These are phyloP conservation scores for Zygoascus meyerae DNA, from an alignment of 1,139 yeast species.

Conservation along the genomic window DNA sequence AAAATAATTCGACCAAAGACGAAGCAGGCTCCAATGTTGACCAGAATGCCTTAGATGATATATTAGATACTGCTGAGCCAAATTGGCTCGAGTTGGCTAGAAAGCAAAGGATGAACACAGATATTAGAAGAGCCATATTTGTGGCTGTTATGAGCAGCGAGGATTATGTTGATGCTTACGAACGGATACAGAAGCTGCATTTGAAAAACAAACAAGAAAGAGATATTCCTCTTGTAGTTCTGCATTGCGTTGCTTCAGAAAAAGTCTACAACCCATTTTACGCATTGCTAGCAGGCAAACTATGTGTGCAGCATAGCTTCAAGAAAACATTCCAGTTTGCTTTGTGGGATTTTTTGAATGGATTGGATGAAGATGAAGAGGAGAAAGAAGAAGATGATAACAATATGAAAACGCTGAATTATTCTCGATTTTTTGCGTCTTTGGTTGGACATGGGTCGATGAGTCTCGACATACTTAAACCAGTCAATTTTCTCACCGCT, in stretches of 20 bases:
- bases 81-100: slow-evolving; percentile 87
- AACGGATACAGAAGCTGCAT: slow-evolving; percentile 71
- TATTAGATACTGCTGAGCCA: slow-evolving; percentile 65
- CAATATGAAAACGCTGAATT: slow-evolving; percentile 56
- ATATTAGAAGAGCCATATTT: slow-evolving; percentile 86
- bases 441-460: slow-evolving; percentile 67
- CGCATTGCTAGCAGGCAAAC: slow-evolving; percentile 68
- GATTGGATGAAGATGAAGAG: slow-evolving; percentile 41
- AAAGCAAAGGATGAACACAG: slow-evolving; percentile 90
- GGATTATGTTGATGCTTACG: slow-evolving; percentile 83
- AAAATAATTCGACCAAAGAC: slow-evolving; percentile 37
- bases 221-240: slow-evolving; percentile 77
- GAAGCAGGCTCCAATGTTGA: slow-evolving; percentile 22
- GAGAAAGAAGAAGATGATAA: slow-evolving; percentile 49
- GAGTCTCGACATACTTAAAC: slow-evolving; percentile 65
- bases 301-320: slow-evolving; percentile 60
- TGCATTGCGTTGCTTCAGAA: slow-evolving; percentile 84
- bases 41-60: slow-evolving; percentile 42
- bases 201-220: slow-evolving; percentile 78
- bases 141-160: slow-evolving; percentile 92
- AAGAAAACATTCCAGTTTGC: slow-evolving; percentile 83
- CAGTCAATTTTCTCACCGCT: slow-evolving; percentile 70
- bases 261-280: slow-evolving; percentile 87
- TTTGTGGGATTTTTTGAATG: slow-evolving; percentile 83
- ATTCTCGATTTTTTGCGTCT: slow-evolving; percentile 75